These are phyloP conservation scores for Starmerella floris DNA, from an alignment of 805 yeast genomes.

Conservation along the genomic window DNA sequence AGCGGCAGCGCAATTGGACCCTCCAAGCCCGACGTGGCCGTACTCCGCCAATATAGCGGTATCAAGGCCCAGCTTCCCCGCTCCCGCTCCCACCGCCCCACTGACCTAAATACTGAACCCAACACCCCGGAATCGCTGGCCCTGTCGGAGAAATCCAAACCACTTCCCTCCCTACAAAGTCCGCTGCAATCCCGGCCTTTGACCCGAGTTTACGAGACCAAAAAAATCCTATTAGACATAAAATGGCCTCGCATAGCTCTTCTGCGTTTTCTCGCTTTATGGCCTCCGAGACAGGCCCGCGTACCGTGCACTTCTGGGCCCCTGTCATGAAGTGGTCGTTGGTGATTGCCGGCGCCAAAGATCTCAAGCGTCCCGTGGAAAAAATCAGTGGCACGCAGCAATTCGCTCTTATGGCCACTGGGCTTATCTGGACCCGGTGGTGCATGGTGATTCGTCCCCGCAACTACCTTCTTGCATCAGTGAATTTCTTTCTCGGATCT, in stretches of 20 bases:
- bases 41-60: too few relatives aligned
- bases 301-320: conserved; percentile 95
- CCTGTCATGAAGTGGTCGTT: conserved; percentile 55
- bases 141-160: too few relatives aligned
- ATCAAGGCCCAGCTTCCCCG: too few relatives aligned
- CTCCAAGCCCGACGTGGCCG: too few relatives aligned
- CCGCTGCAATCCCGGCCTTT: too few relatives aligned
- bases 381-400: conserved; percentile 82
- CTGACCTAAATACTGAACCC: too few relatives aligned
- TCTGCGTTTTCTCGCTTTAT: conserved; percentile 48
- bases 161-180: too few relatives aligned
- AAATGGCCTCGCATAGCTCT: conserved; percentile 6
- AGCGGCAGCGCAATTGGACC: too few relatives aligned
- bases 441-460: conserved; percentile 84
- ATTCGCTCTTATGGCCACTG: conserved; percentile 76
- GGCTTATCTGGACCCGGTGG: conserved; percentile 97
- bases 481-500: conserved; percentile 80
- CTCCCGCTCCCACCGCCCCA: too few relatives aligned
- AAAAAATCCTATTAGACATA: too few relatives aligned
- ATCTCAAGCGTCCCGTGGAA: conserved; percentile 81
- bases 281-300: conserved; percentile 87
- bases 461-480: conserved; percentile 77
- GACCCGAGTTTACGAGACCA: too few relatives aligned
- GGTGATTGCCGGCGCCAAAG: conserved; percentile 83
- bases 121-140: too few relatives aligned